Percentiles rank a stretch among this genome's conserved stretches.
Evolutionary conservation across 495 filamentous ascomycete genomes (phyloP).

Genomic region (Glonium stellatum): DNA sequence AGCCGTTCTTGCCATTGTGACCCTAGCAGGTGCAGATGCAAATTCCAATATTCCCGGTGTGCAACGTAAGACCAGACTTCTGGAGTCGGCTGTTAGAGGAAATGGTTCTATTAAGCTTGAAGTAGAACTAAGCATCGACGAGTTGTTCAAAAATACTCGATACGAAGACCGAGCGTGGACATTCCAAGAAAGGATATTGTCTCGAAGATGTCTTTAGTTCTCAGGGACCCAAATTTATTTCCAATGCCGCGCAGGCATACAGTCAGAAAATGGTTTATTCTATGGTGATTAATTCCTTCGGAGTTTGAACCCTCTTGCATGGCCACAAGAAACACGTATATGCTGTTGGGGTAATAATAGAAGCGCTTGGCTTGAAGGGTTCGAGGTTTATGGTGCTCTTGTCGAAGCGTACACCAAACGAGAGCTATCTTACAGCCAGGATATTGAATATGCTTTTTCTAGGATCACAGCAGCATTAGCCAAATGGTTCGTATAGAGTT

Average conservation of each 20-base stretch:
- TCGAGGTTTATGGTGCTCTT: background rate
- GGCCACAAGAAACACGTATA: background rate
- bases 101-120: background rate
- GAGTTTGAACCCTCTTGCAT: background rate
- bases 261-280: background rate
- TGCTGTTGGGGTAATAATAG: background rate
- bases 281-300: background rate
- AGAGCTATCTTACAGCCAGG: background rate
- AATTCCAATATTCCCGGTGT: background rate
- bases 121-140: background rate
- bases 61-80: background rate
- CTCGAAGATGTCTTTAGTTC: background rate
- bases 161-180: conserved; percentile 1
- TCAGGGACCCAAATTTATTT: background rate
- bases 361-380: background rate
- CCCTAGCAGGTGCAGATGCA: background rate
- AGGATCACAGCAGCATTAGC: background rate
- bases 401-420: background rate
- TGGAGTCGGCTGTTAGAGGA: background rate
- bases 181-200: background rate
- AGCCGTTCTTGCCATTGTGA: background rate
- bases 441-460: conserved; percentile 1
- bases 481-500: background rate
- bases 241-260: background rate
- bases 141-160: background rate